Evolutionary conservation across 306 rosid genomes (phyloP), one percentile per base, ranked within the genome.

Genomic region (Medicago arabica): DNA sequence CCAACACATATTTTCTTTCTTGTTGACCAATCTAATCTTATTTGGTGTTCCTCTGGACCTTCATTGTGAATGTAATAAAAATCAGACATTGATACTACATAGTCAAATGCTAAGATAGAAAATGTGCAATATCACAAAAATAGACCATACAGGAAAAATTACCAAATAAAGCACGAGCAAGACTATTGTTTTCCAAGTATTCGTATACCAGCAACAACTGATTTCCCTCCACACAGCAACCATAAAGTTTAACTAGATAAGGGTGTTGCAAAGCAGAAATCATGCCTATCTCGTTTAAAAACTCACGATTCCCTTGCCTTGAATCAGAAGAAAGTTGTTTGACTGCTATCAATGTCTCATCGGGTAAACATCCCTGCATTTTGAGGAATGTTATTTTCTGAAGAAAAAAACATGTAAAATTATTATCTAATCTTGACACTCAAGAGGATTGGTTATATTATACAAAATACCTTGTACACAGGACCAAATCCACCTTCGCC

Each of bases 401-500:
- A 13, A 14, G 7, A 51, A 6, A 51, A 53, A 7, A 7, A 53
- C 60, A n/a, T 7, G 28, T n/a, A 65, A 10, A 21, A 9, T 57
- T 21, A n/a, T n/a, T 0, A 57, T 17, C 9, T 21, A 54, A 54
- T 7, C 2, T 5, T 23, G 36, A 19, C n/a, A 58, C 7, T 19
- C 63, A 14, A 16, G 28, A 38, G 6, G 25, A 63, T 63, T 39
- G 38, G 49, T 4, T n/a, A 38, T 10, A 7, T 3, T 31, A 46
- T 25, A 9, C 17, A 15, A 44, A 2, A 36, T 83, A 87, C 91
- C 94, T 87, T 89, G 38, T 68, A 87, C 8, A 89, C 89, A 1
- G 85, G 82, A 55, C 94, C 91, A 78, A 89, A 89, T 7, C 87
- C 91, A 61, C 94, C 90, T 75, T 87, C 94, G 8, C 90, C 91